Evolutionary conservation across 306 rosid genomes (phyloP).

Genomic region (Prunus kanzakura): DNA sequence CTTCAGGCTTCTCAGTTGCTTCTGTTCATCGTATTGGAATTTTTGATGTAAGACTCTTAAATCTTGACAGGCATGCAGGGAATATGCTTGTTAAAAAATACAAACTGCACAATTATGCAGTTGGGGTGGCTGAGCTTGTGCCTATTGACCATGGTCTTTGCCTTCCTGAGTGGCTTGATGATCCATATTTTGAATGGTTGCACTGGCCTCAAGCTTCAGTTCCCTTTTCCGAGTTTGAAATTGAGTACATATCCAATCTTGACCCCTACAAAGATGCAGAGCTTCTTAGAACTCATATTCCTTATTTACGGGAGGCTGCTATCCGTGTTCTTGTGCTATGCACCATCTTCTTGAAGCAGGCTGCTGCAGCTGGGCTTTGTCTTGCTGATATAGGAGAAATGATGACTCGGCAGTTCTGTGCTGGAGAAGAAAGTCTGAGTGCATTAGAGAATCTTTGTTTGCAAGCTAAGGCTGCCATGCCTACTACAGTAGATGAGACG

Average conservation of each 20-base stretch:
- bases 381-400: constrained; percentile 77
- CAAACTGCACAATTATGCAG: constrained; percentile 15
- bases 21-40: constrained; percentile 81
- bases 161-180: constrained; percentile 93
- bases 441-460: constrained; percentile 56
- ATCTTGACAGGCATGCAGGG: constrained; percentile 93
- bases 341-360: constrained; percentile 73
- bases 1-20: constrained; percentile 65
- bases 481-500: constrained; percentile 3
- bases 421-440: constrained; percentile 50
- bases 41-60: constrained; percentile 66
- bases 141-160: constrained; percentile 96
- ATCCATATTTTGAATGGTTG: constrained; percentile 94
- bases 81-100: constrained; percentile 75
- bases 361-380: constrained; percentile 61
- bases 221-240: constrained; percentile 70
- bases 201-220: constrained; percentile 93
- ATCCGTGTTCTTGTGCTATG: constrained; percentile 75
- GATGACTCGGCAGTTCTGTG: constrained; percentile 65
- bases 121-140: constrained; percentile 58
- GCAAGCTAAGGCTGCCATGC: constrained; percentile 46
- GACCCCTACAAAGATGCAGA: constrained; percentile 81
- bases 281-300: constrained; percentile 56
- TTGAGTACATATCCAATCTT: constrained; percentile 67
- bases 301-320: constrained; percentile 61